A percentile compares a stretch with the other conserved stretches of the same genome.
Conservation (phyloP, 345 rosid genomes). For the Isatis tinctoria region DNA sequence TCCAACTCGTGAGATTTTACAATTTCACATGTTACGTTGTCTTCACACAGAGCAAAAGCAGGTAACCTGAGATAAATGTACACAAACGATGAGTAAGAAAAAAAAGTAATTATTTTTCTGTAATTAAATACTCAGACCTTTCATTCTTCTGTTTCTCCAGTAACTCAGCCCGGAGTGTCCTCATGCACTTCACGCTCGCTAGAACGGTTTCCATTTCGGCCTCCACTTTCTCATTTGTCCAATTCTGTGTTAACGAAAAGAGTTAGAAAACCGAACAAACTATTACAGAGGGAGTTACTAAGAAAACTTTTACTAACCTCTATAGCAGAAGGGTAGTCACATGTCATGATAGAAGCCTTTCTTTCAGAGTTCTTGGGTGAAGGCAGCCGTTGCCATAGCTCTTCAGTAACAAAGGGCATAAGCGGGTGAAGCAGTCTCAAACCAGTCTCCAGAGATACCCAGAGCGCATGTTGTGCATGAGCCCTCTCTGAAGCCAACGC, state of each 20-base stretch:
- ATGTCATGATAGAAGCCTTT: constrained; percentile 73
- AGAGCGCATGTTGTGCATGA: too few relatives aligned
- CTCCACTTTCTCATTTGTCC: constrained; percentile 68
- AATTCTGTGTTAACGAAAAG: constrained; percentile 37
- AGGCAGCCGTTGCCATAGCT: too few relatives aligned
- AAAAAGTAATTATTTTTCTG: not conserved
- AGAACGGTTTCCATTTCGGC: constrained; percentile 72
- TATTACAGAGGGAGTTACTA: not conserved
- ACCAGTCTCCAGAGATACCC: too few relatives aligned
- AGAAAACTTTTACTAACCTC: constrained; percentile 45
- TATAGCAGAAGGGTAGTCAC: constrained; percentile 62
- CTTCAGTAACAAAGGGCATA: too few relatives aligned
- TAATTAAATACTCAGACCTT: constrained; percentile 41
- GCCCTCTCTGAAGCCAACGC: too few relatives aligned
- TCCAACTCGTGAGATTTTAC: constrained; percentile 62
- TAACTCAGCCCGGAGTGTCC: constrained; percentile 75
- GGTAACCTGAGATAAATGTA: constrained; percentile 53
- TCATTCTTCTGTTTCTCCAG: constrained; percentile 73
- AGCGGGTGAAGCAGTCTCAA: too few relatives aligned
- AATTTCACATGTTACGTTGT: constrained; percentile 46
- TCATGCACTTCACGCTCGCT: constrained; percentile 60
- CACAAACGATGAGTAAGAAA: too few relatives aligned
- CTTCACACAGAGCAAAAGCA: constrained; percentile 78
- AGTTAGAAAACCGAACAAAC: not conserved
- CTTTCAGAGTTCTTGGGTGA: constrained; percentile 36